Percentiles rank a stretch among this genome's conserved stretches.
Evolutionary conservation across 2,329 filamentous ascomycete species (phyloP).

Genomic region (Colletotrichum sp.): DNA sequence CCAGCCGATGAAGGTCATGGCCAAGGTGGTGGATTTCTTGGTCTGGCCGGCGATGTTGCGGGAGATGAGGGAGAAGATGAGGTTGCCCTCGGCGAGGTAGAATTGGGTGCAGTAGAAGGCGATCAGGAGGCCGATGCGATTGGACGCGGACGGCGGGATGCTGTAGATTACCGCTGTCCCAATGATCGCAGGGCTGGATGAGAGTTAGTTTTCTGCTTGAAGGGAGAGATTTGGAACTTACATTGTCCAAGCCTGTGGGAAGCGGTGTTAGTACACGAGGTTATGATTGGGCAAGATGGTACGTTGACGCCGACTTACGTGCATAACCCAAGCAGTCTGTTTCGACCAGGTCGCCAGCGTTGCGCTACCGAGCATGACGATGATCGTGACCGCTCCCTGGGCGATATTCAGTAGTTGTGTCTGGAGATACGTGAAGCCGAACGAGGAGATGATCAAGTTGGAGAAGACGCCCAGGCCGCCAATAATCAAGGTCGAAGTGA

Average conservation of each 20-base stretch:
- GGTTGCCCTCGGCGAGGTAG: constrained; percentile 44
- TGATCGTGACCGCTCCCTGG: constrained; percentile 52
- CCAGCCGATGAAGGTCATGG: constrained; percentile 27
- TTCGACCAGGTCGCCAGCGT: constrained; percentile 57
- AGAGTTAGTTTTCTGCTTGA: background rate
- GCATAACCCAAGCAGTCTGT: constrained; percentile 53
- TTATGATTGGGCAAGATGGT: constrained; percentile 53
- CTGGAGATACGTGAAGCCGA: constrained; percentile 63
- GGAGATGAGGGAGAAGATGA: constrained; percentile 72
- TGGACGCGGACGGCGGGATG: constrained; percentile 30
- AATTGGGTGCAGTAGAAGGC: constrained; percentile 51
- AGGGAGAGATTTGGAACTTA: background rate
- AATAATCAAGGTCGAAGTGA: constrained; percentile 68
- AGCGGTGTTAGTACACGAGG: constrained; percentile 49
- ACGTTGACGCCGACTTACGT: background rate
- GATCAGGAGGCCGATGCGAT: constrained; percentile 40
- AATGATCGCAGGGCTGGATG: constrained; percentile 17
- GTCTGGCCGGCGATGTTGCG: constrained; percentile 73
- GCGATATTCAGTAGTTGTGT: constrained; percentile 55
- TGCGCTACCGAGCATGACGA: constrained; percentile 35
- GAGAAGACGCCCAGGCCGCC: constrained; percentile 69
- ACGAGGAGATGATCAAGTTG: constrained; percentile 65
- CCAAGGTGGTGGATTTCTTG: constrained; percentile 69
- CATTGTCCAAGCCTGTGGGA: constrained; percentile 41
- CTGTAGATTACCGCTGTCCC: constrained; percentile 46